Base-by-base conservation (phyloP, 2,329 filamentous ascomycete genomes). In the Coleophoma cylindrospora region DNA sequence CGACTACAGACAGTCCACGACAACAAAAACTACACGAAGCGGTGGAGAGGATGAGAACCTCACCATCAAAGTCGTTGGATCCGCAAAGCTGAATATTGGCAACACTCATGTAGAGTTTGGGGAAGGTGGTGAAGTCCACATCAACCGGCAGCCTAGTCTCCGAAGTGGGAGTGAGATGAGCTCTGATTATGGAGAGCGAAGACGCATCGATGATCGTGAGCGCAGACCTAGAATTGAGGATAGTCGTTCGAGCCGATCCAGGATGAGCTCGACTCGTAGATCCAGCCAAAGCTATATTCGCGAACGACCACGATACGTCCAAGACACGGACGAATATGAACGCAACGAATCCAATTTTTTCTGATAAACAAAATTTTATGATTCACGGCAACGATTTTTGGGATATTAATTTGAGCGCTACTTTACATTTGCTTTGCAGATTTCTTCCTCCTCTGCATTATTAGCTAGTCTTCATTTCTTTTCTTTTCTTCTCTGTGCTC, bases 1-100 rank as follows among this genome's bases (percentile, higher is more conserved):
- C 65, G 81, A 84, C 50, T 83, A 77, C 64, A 75, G 74, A 56
- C 77, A 78, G 54, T 84, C 80, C 48, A 79, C 78, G 27, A 81
- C 81, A 0, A 84, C 81, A 12, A 74, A 79, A 38, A 80, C 81
- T 10, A 85, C 81, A 4, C 51, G 63, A 48, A 64, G 60, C 48
- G 57, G 59, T 10, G 77, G 74, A 55, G 72, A 73, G 40, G 75
- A 79, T 49, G 79, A 84, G 36, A 79, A 83, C 53, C 70, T 83
- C 50, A 84, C 79, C 14, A 83, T 85, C 63, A 79, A 79, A 56
- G 71, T 85, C 43, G 76, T 73, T 21, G 79, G 78, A 12, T 71
- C 70, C 33, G 75, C 79, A n/a, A 70, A 75, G 19, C 74, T 85
- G 50, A 75, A 76, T 55, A 72, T 83, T 22, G 75, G 75, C 36